These are phyloP conservation scores for Aspergillus sp. DNA, from an alignment of 2,329 filamentous ascomycete genomes.

Conservation along the genomic window DNA sequence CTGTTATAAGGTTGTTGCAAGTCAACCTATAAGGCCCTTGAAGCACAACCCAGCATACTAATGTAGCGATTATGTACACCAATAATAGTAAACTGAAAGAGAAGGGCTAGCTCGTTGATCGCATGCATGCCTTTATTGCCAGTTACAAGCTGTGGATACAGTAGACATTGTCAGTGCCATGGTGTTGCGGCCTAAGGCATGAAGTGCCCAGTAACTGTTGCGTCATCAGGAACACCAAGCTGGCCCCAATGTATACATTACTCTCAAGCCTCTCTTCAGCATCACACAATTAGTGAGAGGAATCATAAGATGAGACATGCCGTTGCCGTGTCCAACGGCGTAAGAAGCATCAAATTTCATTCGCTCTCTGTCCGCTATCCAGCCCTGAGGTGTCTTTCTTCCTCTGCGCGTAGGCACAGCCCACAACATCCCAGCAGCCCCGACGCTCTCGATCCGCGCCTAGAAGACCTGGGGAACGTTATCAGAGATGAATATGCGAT, in stretches of 20 bases:
- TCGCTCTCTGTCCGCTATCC: conserved; percentile 1
- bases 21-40: not conserved
- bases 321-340: conserved; percentile 6
- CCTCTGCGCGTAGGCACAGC: conserved; percentile 16
- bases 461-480: conserved; percentile 53
- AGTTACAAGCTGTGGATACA: not conserved
- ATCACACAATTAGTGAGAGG: not conserved
- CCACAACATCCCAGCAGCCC: conserved; percentile 8
- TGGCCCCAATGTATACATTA: not conserved
- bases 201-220: not conserved
- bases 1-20: not conserved
- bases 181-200: conserved; percentile 11
- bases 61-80: no score
- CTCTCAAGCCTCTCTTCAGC: not conserved
- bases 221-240: conserved; percentile 11
- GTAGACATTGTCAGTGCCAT: not conserved
- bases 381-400: conserved; percentile 20
- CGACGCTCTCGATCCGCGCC: conserved; percentile 48
- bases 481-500: conserved; percentile 65
- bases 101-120: no score
- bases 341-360: not conserved
- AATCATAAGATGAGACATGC: conserved; percentile 25
- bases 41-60: not conserved
- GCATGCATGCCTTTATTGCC: not conserved
- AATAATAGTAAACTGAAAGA: no score